Evolutionary conservation across 257 asterid genomes (phyloP).

Genomic region (Gardenia jasminoides): DNA sequence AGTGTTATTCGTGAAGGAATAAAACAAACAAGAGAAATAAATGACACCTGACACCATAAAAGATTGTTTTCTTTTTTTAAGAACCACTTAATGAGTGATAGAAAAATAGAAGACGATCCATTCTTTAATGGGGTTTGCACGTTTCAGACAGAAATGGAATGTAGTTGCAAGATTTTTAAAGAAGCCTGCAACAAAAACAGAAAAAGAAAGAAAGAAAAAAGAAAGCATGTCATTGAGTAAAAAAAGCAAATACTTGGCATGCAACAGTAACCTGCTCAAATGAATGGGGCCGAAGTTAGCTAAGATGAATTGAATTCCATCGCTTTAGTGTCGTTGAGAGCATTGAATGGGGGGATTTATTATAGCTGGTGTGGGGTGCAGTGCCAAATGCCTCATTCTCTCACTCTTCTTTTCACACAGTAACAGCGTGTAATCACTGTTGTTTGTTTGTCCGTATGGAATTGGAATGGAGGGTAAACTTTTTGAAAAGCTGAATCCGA

Average conservation of each 20-base stretch:
- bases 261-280: constrained; percentile 18
- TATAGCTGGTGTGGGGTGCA: constrained; percentile 8
- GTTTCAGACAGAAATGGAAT: neutral
- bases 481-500: too few relatives aligned
- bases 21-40: constrained; percentile 5
- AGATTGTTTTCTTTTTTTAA: neutral
- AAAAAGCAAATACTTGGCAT: constrained; percentile 19
- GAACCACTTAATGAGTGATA: neutral
- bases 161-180: neutral
- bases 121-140: constrained; percentile 6
- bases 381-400: neutral
- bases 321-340: constrained; percentile 46
- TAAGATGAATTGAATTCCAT: constrained; percentile 33
- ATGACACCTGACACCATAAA: constrained; percentile 6
- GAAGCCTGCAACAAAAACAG: constrained; percentile 6
- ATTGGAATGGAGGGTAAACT: too few relatives aligned
- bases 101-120: neutral
- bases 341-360: constrained; percentile 41
- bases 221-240: neutral
- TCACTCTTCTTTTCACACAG: neutral
- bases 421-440: too few relatives aligned
- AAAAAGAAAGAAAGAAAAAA: neutral
- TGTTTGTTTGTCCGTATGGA: too few relatives aligned
- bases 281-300: constrained; percentile 37
- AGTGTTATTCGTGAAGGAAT: constrained; percentile 12